Base-by-base conservation (phyloP, 2,329 filamentous ascomycete genomes). In the Onygena corvina region DNA sequence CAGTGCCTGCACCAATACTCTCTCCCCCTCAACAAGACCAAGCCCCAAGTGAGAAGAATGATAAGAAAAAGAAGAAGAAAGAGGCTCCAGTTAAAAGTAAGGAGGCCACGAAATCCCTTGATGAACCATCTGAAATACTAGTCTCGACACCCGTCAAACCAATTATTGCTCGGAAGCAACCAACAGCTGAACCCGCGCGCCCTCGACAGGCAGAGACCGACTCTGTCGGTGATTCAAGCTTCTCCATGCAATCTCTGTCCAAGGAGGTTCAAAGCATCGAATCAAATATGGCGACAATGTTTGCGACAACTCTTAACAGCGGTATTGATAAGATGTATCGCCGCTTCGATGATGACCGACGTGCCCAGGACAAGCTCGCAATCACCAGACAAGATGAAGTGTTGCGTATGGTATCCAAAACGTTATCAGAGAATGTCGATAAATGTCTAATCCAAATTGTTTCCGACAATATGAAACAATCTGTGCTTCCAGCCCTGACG, bases 361-460 rank as follows among this genome's bases (percentile, higher is more conserved):
- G 77, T 49, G 73, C 76, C 36, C 75, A 80, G 60, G 79, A 81
- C 59, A 77, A 78, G 46, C 73, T 79, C 14, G 74, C 75, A 33
- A 71, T 74, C 34, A 76, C 79, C n/a, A 80, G 81, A 60, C 81
- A 84, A 59, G 80, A 85, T 57, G 78, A 81, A 34, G 73, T 86
- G 16, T 72, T 86, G 36, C 78, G 79, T 23, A 66, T 85, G 48
- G 77, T 86, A 3, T 84, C 81, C 1, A 77, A 72, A 53, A 84
- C 82, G 2, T 66, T 86, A 38, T 79, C 78, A 8, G 80, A 83
- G 52, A 85, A 85, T 50, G 77, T 86, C 20, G 81, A 86, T 64
- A 81, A 84, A 59, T 85, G 86, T 18, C 75, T 95, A 31, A 75
- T 80, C 53, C 81, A 80, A 53, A 85, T 94, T 57, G 81, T 94